Base-by-base conservation (phyloP, 2,329 filamentous ascomycete genomes). In the Didymella exigua region DNA sequence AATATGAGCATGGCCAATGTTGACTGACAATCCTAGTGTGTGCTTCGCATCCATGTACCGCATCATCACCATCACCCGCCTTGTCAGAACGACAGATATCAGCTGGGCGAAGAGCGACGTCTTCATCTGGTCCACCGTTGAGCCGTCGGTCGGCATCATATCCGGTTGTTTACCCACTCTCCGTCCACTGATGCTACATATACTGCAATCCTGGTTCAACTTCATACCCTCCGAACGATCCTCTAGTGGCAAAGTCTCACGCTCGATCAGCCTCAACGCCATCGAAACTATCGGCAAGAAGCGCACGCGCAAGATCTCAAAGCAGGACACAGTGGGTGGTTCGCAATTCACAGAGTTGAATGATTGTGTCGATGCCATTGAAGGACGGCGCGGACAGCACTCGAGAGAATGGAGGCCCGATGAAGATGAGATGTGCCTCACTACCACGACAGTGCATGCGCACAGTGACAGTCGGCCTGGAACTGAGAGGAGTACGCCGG, bases 81-180 rank as follows among this genome's bases (percentile, higher is more conserved):
- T 68, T n/a, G 61, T 65, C 10, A 42, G 37, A 23, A 55, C 59
- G 9, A 56, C 27, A 18, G 65, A 68, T 34, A 65, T 68, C 36
- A 66, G 62, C 42, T 69, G 65, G 64, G 62, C 67, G 2, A 69
- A 66, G 47, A 63, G 59, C 49, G 64, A 68, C 29, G 64, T 67
- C n/a, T 68, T 68, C 54, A 66, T 69, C 46, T 69, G 67, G 67
- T 63, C 61, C 2, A 57, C 50, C 10, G 63, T 69, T 27, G 67
- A 69, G 26, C 67, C 64, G 0, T 65, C 62, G 2, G 54, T 68
- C 16, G 67, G 65, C n/a, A 68, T 69, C 23, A 69, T 69, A 10
- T 63, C 58, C 10, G 66, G 60, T 16, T 69, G 66, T 47, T 53
- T 69, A 11, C 65, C 65, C 3, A 67, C 63, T 0, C 62, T 68